Evolutionary conservation across 164 flowering plant species (phyloP), one percentile per base, ranked within the genome.

Genomic region (Piper longum): DNA sequence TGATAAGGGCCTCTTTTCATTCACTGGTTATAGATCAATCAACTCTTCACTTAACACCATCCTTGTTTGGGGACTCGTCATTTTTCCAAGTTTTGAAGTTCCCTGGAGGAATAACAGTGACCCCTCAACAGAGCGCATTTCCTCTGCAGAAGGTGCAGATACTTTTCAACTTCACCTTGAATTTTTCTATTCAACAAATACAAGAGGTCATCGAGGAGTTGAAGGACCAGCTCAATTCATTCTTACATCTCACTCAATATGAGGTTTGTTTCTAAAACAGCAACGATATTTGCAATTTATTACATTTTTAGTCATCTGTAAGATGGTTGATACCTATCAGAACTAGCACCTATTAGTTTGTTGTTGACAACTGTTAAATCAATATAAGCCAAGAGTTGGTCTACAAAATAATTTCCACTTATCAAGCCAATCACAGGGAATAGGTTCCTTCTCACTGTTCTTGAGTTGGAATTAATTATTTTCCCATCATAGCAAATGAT

Each of bases 61-160:
- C 86, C 36, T 77, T 88, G 80, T 89, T 89, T 73, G 98, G 96
- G 39, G 74, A 74, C 16, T 81, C 98, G 14, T 76, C 61, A 57
- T 74, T 70, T 41, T 91, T 91, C 73, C 88, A 87, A 70, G 92
- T 91, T 74, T 77, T 91, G 57, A 91, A 85, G 72, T 89, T 88
- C 58, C 77, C 66, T 1, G 95, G 86, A 56, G 96, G 98, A 69
- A 85, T 91, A 54, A 87, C 90, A 44, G 81, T 85, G 36, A 77
- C 67, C 70, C 98, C 98, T 45, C 76, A 59, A 1, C 95, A 91
- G 72, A 75, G 55, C 56, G 90, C 76, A 56, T 91, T 77, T 72
- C 92, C 80, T 69, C 74, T 91, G 72, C 98, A 91, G 74, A 80
- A 69, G 14, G 52, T 48, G 64, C 92, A 89, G 75, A 75, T 79